Evolutionary conservation across 2,329 filamentous ascomycete species (phyloP).

Genomic region (Sarocladium kiliense): DNA sequence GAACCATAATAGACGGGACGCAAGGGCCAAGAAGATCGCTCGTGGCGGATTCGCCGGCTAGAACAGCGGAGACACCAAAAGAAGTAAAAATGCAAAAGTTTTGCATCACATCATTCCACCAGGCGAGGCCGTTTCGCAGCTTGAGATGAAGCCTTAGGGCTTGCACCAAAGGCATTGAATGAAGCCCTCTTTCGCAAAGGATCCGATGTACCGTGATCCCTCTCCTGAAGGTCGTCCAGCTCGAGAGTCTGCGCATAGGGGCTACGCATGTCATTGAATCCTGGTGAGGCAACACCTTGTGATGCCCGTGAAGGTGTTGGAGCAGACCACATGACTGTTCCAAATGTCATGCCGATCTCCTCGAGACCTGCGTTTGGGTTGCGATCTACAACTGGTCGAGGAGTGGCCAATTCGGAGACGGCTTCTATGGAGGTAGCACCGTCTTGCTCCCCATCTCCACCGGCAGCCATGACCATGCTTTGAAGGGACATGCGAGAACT

Average conservation of each 20-base stretch:
- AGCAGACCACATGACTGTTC: conserved; percentile 11
- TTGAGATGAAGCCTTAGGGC: background rate
- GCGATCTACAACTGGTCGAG: conserved; percentile 25
- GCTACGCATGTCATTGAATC: conserved; percentile 28
- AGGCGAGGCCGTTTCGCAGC: background rate
- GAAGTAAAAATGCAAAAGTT: background rate
- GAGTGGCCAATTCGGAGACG: conserved; percentile 37
- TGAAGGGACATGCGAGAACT: conserved; percentile 35
- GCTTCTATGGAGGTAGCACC: conserved; percentile 29
- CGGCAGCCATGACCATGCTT: conserved; percentile 34
- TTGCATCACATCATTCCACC: background rate
- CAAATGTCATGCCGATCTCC: conserved; percentile 24
- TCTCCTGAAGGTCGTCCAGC: conserved; percentile 23
- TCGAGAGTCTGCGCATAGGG: conserved; percentile 31
- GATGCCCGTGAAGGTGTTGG: conserved; percentile 19
- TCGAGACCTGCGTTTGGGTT: conserved; percentile 13
- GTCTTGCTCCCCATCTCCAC: conserved; percentile 26
- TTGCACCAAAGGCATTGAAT: background rate
- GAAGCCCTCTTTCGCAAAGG: background rate
- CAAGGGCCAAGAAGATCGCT: conserved; percentile 60
- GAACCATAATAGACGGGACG: conserved; percentile 81
- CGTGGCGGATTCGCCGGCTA: conserved; percentile 37
- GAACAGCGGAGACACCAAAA: background rate
- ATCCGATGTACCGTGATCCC: background rate
- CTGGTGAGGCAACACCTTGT: conserved; percentile 21